Evolutionary conservation across 2,329 filamentous ascomycete genomes (phyloP), one percentile per base, ranked within the genome.

Genomic region (Apiospora saccharicola): DNA sequence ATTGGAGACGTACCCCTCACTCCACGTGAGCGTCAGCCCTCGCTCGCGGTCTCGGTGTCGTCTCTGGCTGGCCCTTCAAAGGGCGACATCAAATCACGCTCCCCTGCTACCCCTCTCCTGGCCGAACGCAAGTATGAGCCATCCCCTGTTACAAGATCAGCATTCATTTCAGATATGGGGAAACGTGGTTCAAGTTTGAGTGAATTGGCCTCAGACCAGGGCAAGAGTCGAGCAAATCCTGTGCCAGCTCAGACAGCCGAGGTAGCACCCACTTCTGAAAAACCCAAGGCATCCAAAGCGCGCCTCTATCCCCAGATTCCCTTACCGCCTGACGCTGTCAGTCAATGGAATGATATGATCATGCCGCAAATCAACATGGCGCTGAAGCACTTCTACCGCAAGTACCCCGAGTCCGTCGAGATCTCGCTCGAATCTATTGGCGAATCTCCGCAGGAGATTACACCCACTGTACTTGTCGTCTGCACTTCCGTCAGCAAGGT

Each of bases 341-440:
- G 93, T 47, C 88, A 91, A 74, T 96, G 93, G 93, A 92, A 95
- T 76, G 86, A 85, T 1, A 87, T 87, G 3, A 82, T 94, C 72
- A 93, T 94, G 85, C 91, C 92, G 1, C 91, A 93, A 73, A 89
- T 96, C 73, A 93, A 94, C 79, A 86, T 90, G 24, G 89, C 93
- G 1, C 86, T 95, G 22, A 89, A 91, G 30, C 88, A 90, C 69
- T 94, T 93, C 73, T 91, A 95, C 77, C 89, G 89, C 75, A 93
- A 93, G 76, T 88, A 94, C 69, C 88, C 91, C 0, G 93, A 96
- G 79, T 94, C 93, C 0, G 90, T 94, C 46, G 93, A 94, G 77
- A 94, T 96, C 53, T 93, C 92, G 13, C 88, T 96, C 1, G 90
- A 94, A 73, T 92, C 91, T 0, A 90, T 95, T 53, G 93, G 93